Conservation (phyloP, 2,329 filamentous ascomycete genomes). For the Fusarium sp. region DNA sequence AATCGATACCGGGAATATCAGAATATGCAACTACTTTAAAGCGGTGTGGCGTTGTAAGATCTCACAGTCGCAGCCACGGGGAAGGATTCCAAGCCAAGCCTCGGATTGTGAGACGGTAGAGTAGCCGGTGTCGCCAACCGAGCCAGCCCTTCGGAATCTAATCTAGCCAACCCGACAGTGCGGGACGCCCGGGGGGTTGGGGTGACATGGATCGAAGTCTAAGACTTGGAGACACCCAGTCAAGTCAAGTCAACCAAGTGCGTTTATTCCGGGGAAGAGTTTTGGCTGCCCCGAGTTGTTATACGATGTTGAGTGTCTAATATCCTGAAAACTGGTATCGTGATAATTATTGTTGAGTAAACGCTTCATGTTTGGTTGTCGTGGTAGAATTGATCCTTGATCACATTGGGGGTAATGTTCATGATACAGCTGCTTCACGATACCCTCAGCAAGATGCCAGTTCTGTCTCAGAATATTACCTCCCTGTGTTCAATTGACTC, state of each 20-base stretch:
- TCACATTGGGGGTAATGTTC: neutral
- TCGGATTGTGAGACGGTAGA: constrained; percentile 24
- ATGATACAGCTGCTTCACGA: neutral
- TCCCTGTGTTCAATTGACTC: neutral
- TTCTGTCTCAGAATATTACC: neutral
- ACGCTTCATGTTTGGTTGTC: neutral
- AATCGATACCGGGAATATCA: neutral
- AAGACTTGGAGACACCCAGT: constrained; percentile 1
- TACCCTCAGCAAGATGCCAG: neutral
- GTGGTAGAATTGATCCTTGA: neutral
- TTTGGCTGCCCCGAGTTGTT: constrained; percentile 20
- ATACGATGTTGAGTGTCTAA: neutral
- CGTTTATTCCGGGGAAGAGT: constrained; percentile 35
- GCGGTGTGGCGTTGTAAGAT: constrained; percentile 27
- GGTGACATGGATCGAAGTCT: constrained; percentile 22
- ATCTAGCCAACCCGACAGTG: constrained; percentile 37
- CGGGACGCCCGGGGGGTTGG: constrained; percentile 26
- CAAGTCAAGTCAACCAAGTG: constrained; percentile 14
- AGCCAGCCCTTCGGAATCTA: constrained; percentile 44
- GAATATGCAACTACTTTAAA: constrained; percentile 18
- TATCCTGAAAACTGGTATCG: neutral
- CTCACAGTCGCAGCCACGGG: neutral
- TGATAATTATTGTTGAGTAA: neutral
- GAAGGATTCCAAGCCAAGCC: constrained; percentile 21
- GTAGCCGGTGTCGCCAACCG: constrained; percentile 29